These are phyloP conservation scores for Tylopilus felleus DNA, from an alignment of 768 basidiomycete species.

Conservation along the genomic window DNA sequence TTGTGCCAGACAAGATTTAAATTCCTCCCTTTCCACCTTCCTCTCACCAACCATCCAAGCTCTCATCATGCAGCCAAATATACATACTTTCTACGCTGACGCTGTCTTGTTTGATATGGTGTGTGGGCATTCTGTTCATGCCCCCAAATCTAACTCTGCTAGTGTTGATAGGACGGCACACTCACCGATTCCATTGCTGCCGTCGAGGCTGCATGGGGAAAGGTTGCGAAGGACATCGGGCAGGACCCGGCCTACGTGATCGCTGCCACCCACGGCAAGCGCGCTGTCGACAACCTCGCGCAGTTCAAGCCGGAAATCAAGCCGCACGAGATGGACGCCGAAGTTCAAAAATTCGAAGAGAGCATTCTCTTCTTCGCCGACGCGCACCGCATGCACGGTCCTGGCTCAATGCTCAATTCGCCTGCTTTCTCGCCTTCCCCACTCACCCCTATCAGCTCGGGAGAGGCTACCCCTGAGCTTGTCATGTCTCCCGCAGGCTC, in stretches of 20 bases:
- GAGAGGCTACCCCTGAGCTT: slow-evolving; percentile 41
- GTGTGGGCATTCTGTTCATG: slow-evolving; percentile 6
- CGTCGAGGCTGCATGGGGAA: slow-evolving; percentile 74
- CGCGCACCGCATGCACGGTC: slow-evolving; percentile 46
- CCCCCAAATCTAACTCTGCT: slow-evolving; percentile 23
- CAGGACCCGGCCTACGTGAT: slow-evolving; percentile 66
- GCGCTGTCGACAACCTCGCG: slow-evolving; percentile 70
- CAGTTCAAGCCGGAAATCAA: slow-evolving; percentile 57
- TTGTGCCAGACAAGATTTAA: slow-evolving; percentile 12
- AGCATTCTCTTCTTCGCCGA: slow-evolving; percentile 66
- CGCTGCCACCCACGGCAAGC: slow-evolving; percentile 74
- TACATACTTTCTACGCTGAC: slow-evolving; percentile 45
- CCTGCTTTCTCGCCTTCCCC: slow-evolving; percentile 9
- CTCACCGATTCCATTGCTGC: slow-evolving; percentile 72
- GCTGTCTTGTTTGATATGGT: slow-evolving; percentile 72
- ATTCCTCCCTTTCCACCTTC: not conserved
- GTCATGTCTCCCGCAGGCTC: slow-evolving; percentile 36
- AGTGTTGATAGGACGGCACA: slow-evolving; percentile 54
- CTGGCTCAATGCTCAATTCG: slow-evolving; percentile 32
- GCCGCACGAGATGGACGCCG: slow-evolving; percentile 52
- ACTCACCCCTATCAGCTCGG: slow-evolving; percentile 28
- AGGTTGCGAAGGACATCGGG: slow-evolving; percentile 66
- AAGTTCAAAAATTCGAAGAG: slow-evolving; percentile 60
- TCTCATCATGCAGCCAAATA: slow-evolving; percentile 23
- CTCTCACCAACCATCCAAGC: not conserved